Conservation (phyloP, 805 yeast genomes). For the Ogataea pignaliae region DNA sequence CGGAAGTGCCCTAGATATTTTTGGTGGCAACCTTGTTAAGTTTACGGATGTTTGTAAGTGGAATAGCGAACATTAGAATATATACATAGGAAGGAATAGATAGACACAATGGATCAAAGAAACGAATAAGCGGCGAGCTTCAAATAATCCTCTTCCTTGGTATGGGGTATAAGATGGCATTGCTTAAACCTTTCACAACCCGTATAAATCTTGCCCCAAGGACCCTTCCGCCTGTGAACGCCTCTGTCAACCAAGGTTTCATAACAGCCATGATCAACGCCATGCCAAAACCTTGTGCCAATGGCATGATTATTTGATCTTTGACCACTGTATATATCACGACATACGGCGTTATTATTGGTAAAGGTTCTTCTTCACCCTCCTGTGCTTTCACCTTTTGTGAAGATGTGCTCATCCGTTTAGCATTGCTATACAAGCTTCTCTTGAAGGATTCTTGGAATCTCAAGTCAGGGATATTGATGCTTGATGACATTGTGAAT, state of each 20-base stretch:
- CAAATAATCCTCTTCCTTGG: slow-evolving; percentile 3
- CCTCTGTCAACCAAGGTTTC: slow-evolving; percentile 32
- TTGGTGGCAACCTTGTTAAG: slow-evolving; percentile 82
- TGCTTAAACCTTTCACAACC: slow-evolving; percentile 8
- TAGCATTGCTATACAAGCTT: slow-evolving; percentile 28
- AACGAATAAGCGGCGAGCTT: neutral
- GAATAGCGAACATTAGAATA: slow-evolving; percentile 40
- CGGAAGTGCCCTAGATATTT: slow-evolving; percentile 91
- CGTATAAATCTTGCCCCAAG: slow-evolving; percentile 18
- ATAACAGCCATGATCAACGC: slow-evolving; percentile 32
- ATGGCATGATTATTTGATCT: slow-evolving; percentile 53
- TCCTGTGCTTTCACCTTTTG: slow-evolving; percentile 8
- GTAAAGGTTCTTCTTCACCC: slow-evolving; percentile 6
- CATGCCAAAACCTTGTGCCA: slow-evolving; percentile 50
- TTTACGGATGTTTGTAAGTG: slow-evolving; percentile 73
- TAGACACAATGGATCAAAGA: neutral
- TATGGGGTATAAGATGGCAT: slow-evolving; percentile 4
- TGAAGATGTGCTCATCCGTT: slow-evolving; percentile 8
- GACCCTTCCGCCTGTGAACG: slow-evolving; percentile 20
- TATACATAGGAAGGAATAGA: neutral
- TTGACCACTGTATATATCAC: slow-evolving; percentile 45
- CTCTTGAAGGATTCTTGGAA: slow-evolving; percentile 58
- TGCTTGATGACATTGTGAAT: slow-evolving; percentile 5
- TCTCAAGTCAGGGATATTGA: slow-evolving; percentile 55
- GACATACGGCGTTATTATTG: slow-evolving; percentile 38